Conservation (phyloP, 1,284 basidiomycete genomes). For the Marasmius fiardii region DNA sequence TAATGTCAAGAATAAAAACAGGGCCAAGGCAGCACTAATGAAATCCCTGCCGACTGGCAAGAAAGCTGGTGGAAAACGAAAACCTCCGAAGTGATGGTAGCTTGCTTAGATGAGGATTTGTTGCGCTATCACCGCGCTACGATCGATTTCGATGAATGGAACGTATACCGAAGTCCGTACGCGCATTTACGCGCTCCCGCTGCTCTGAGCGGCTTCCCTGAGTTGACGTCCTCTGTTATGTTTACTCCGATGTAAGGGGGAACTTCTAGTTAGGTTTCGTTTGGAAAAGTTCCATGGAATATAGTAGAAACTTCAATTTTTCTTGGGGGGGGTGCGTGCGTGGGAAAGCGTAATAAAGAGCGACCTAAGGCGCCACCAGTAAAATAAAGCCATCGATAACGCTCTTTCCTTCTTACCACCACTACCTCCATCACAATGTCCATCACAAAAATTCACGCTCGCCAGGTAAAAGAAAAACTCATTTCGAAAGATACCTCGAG, state of each 20-base stretch:
- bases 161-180: not conserved
- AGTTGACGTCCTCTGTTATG: too few relatives aligned
- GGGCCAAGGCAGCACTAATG: constrained; percentile 56
- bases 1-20: constrained; percentile 89
- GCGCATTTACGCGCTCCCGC: constrained; percentile 1
- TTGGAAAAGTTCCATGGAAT: not conserved
- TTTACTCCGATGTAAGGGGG: not conserved
- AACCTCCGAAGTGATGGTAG: not conserved
- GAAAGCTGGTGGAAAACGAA: constrained; percentile 28
- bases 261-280: not conserved
- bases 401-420: constrained; percentile 27
- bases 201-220: too few relatives aligned
- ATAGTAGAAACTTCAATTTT: not conserved
- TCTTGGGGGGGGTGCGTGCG: constrained; percentile 6
- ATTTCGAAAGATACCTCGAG: not conserved
- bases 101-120: not conserved
- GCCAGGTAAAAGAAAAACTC: constrained; percentile 62
- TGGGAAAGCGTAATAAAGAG: constrained; percentile 10
- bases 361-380: not conserved
- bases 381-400: constrained; percentile 11
- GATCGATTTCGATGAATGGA: constrained; percentile 29
- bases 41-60: constrained; percentile 49
- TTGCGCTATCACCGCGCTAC: constrained; percentile 15
- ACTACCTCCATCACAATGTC: constrained; percentile 62
- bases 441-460: constrained; percentile 83